A percentile compares a stretch with the other conserved stretches of the same genome.
phyloP scores from a whole-genome alignment of 179 eudicot genomes.

The Gypsophila paniculata region DNA sequence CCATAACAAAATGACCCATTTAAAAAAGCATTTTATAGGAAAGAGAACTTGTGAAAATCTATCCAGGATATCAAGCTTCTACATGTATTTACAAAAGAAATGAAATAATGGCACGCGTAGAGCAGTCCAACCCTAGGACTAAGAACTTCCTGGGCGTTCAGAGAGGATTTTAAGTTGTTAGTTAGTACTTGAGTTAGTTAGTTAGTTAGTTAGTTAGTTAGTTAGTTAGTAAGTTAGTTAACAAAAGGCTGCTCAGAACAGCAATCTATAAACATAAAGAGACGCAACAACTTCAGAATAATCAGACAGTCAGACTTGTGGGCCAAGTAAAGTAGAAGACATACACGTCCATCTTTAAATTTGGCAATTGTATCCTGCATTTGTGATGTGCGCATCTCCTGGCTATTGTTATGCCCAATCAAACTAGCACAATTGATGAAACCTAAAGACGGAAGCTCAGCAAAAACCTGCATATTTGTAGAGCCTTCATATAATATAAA shows the following conservation, averaged over 20 bases:
- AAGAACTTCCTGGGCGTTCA: too few relatives aligned
- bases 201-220: too few relatives aligned
- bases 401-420: conserved; percentile 96
- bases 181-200: too few relatives aligned
- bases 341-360: conserved; percentile 96
- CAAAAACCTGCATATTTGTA: conserved; percentile 62
- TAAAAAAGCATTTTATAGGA: not conserved
- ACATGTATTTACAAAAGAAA: not conserved
- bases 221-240: too few relatives aligned
- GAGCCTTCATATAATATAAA: not conserved
- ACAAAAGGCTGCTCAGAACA: not conserved
- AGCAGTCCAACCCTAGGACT: not conserved
- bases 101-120: not conserved
- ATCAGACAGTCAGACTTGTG: not conserved
- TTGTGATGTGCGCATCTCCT: conserved; percentile 90
- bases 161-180: not conserved
- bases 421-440: conserved; percentile 84
- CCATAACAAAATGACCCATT: not conserved
- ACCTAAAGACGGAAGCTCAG: conserved; percentile 88
- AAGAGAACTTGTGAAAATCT: not conserved
- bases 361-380: conserved; percentile 94
- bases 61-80: not conserved
- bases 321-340: conserved; percentile 29
- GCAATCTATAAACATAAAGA: not conserved
- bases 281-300: conserved; percentile 4